Evolutionary conservation across 2,329 filamentous ascomycete genomes (phyloP), one percentile per base, ranked within the genome.

Genomic region (Grosmannia huntii): DNA sequence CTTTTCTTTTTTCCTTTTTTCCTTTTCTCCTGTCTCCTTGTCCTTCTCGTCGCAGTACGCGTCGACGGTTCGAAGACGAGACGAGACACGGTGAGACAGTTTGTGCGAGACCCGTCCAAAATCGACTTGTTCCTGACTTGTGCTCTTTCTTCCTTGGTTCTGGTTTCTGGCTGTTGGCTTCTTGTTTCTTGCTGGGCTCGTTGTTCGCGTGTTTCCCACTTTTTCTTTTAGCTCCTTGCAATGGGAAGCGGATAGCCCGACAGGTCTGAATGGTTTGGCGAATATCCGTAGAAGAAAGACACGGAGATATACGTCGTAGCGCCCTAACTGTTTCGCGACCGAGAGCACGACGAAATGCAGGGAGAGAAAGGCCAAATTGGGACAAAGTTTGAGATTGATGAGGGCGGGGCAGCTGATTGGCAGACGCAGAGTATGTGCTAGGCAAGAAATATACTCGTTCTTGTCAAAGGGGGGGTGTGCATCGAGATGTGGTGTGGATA

Each of bases 331-430:
- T 21, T 11, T 28, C 9, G 51, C 27, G 52, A 54, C 53, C 53
- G 36, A 41, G 31, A 55, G 31, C 38, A n/a, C 16, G 48, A 28
- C 33, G 57, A 52, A 57, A 62, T 53, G 57, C 60, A 62, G 59
- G 59, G 58, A 59, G 62, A 58, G 49, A 28, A 28, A 21, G 23
- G 38, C 48, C 36, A 36, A 33, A 55, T 28, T 33, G 28, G 31
- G 28, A 36, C 44, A 23, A 49, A 50, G 59, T 62, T 60, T 62
- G 58, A 56, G 55, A 60, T 60, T 59, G 58, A 61, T 56, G 59
- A 50, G 38, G 49, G 58, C 51, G 56, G 59, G 57, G 57, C 33
- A 36, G 16, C 33, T 60, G 57, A 60, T 61, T 61, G 58, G 60
- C 25, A 48, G 36, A 28, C 14, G 51, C 14, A 21, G 38, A 27